These are phyloP conservation scores for Xylaria scruposa DNA, from an alignment of 495 filamentous ascomycete genomes.

Conservation along the genomic window DNA sequence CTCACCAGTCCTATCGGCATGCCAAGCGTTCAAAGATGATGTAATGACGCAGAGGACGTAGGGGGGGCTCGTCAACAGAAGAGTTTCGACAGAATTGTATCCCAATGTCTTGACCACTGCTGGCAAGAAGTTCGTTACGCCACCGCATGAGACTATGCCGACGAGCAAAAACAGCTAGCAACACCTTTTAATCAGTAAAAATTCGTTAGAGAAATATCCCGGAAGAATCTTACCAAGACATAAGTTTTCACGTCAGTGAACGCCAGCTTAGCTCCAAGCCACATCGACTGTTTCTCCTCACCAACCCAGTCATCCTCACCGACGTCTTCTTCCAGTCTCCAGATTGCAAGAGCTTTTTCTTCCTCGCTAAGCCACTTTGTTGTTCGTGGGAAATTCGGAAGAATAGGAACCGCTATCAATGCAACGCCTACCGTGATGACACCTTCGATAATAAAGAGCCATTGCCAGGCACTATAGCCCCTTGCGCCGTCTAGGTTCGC, in stretches of 20 bases:
- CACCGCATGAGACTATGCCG: constrained; percentile 69
- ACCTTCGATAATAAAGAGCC: constrained; percentile 85
- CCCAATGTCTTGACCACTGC: constrained; percentile 79
- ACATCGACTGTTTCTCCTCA: constrained; percentile 66
- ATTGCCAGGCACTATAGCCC: constrained; percentile 60
- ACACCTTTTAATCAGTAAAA: constrained; percentile 13
- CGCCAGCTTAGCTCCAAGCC: constrained; percentile 73
- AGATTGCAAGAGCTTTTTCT: constrained; percentile 70
- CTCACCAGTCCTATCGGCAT: constrained; percentile 80
- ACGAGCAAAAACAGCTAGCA: constrained; percentile 68
- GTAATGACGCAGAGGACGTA: constrained; percentile 75
- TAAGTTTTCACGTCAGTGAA: constrained; percentile 75
- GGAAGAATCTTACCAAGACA: constrained; percentile 59
- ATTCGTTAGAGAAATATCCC: constrained; percentile 1
- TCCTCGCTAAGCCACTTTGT: constrained; percentile 75
- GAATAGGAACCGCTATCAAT: constrained; percentile 60
- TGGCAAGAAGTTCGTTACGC: constrained; percentile 88
- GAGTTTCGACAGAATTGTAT: constrained; percentile 59
- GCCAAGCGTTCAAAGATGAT: constrained; percentile 75
- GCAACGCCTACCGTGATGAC: constrained; percentile 57
- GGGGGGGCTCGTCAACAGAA: constrained; percentile 79
- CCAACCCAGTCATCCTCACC: constrained; percentile 77
- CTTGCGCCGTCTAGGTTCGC: constrained; percentile 55
- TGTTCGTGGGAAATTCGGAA: constrained; percentile 83
- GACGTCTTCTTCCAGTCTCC: constrained; percentile 78